Base-by-base conservation (phyloP, 2,329 filamentous ascomycete species). In the Hypoxylon sp. region DNA sequence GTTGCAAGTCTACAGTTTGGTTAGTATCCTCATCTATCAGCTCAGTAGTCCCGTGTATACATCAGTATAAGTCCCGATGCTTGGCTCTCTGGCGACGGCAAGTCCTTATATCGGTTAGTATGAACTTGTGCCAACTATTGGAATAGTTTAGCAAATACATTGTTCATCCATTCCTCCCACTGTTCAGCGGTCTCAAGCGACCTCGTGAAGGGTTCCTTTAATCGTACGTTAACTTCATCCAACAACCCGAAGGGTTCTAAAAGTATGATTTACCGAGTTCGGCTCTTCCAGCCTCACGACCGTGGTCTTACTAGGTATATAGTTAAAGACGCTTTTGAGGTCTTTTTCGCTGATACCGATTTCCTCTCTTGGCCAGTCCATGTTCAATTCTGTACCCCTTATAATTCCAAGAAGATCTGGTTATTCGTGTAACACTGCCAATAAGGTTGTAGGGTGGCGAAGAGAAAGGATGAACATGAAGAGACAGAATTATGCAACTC, bases 311-410 rank as follows among this genome's bases (percentile, higher is more conserved):
- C 58, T 50, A 3, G 23, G 43, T 14, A 59, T 38, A 28, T 70
- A 70, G 55, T 58, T 65, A 25, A 62, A 70, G 4, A 70, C 61
- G 5, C 60, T 64, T 3, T 17, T 30, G 6, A 67, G 28, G 19
- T 68, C 61, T 2, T 2, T 17, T 0, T 55, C 49, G 38, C 48
- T 60, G 34, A 70, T 61, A 11, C 57, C 50, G 0, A 52, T 11
- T 3, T 65, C 36, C 3, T 69, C 60, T 45, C 28, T 55, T 1
- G 41, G 23, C 64, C 64, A 70, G n/a, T 70, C 62, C 60, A 70
- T 70, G 5, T 7, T 52, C n/a, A 49, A 11, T 21, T 43, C 17
- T n/a, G n/a, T n/a, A n/a, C n/a, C n/a, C n/a, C n/a, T n/a, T n/a
- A n/a, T n/a, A n/a, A n/a, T n/a, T n/a, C n/a, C n/a, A n/a, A n/a